Evolutionary conservation across 305 asterid species (phyloP).

Genomic region (Fraxinus albicans): DNA sequence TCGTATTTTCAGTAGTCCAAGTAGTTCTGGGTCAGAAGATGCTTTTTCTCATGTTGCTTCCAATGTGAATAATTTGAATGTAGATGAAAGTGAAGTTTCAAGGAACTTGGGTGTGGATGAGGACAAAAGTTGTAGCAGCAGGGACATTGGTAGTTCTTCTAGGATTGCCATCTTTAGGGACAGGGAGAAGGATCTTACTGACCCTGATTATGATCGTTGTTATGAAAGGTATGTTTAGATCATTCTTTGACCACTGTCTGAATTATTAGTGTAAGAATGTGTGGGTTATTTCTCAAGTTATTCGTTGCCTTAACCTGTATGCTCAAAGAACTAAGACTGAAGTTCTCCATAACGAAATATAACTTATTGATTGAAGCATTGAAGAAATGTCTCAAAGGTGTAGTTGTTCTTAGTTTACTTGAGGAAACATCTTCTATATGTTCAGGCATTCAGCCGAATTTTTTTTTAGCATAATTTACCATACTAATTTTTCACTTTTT

Average conservation of each 20-base stretch:
- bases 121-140: slow-evolving; percentile 43
- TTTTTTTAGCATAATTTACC: neutral
- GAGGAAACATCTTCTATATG: neutral
- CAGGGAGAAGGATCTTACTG: slow-evolving; percentile 83
- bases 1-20: slow-evolving; percentile 71
- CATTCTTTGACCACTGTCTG: neutral
- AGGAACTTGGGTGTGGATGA: slow-evolving; percentile 50
- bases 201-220: slow-evolving; percentile 93
- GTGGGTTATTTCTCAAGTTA: neutral
- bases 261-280: neutral
- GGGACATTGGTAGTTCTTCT: slow-evolving; percentile 51
- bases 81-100: slow-evolving; percentile 49
- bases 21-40: slow-evolving; percentile 51
- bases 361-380: neutral
- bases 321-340: neutral
- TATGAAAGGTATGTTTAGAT: slow-evolving; percentile 54
- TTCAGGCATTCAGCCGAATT: neutral
- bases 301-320: neutral
- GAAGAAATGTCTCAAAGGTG: neutral
- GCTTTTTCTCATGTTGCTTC: slow-evolving; percentile 38
- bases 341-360: neutral
- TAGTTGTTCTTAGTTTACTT: neutral
- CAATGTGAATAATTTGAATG: slow-evolving; percentile 38
- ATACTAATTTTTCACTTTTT: neutral
- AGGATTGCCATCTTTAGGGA: slow-evolving; percentile 79